Evolutionary conservation across 306 rosid genomes (phyloP).

Genomic region (Prunus mira): DNA sequence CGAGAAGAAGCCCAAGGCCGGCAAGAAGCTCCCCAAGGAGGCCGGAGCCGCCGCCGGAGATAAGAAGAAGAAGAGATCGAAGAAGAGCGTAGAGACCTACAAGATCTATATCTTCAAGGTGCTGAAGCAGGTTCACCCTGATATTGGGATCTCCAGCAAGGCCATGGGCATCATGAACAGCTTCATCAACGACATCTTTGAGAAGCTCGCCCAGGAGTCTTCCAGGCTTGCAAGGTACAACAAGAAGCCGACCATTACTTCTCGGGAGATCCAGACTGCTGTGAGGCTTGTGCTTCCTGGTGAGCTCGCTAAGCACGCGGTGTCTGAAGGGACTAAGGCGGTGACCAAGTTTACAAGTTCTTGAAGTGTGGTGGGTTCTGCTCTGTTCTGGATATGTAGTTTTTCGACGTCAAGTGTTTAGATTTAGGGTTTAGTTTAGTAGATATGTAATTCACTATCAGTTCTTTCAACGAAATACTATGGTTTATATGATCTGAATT

Average conservation of each 20-base stretch:
- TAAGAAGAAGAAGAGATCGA: slow-evolving; percentile 70
- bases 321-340: slow-evolving; percentile 74
- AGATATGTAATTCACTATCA: background rate
- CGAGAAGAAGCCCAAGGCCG: slow-evolving; percentile 75
- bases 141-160: slow-evolving; percentile 70
- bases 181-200: slow-evolving; percentile 68
- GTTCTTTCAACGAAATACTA: background rate
- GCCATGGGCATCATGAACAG: slow-evolving; percentile 83
- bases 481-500: background rate
- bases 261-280: slow-evolving; percentile 74
- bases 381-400: background rate
- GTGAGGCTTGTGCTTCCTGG: slow-evolving; percentile 72
- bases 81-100: slow-evolving; percentile 68
- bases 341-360: slow-evolving; percentile 65
- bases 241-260: slow-evolving; percentile 74
- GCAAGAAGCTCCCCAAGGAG: slow-evolving; percentile 72
- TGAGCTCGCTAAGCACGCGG: slow-evolving; percentile 69
- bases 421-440: background rate
- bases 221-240: slow-evolving; percentile 70
- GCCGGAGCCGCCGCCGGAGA: slow-evolving; percentile 50
- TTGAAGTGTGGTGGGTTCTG: slow-evolving; percentile 2
- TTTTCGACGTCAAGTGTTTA: background rate
- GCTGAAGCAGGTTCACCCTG: slow-evolving; percentile 68
- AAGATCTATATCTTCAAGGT: slow-evolving; percentile 85
- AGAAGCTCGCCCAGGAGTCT: slow-evolving; percentile 72